Evolutionary conservation across 1,284 basidiomycete species (phyloP), one percentile per base, ranked within the genome.

Genomic region (Cutaneotrichosporon mucoides): DNA sequence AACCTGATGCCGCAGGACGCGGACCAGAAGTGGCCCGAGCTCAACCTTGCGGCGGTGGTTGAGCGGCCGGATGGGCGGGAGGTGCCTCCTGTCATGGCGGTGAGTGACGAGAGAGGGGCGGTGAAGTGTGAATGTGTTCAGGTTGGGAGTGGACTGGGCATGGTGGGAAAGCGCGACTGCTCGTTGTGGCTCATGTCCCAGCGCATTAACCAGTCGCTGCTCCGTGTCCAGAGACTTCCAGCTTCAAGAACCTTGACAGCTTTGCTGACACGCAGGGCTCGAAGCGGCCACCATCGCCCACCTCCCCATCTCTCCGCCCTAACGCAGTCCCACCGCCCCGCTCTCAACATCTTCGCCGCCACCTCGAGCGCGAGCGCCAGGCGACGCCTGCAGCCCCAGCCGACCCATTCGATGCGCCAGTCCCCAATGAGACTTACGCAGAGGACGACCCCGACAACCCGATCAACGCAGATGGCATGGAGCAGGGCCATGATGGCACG

Each of bases 41-140:
- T 70, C 46, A 70, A 67, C 15, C 55, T 75, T 40, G 62, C 54
- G 5, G 67, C 63, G 5, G 54, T 74, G 15, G 53, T 73, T 8
- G 73, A 73, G 63, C 44, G n/a, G n/a, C 60, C 68, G 24, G 61
- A 57, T 44, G 68, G 63, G 24, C 65, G 67, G 47, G 75, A 76
- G 61, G 67, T 76, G 10, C 75, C 75, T 0, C 75, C 75, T 15
- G 75, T 74, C 8, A 76, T 76, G 75, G 75, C 75, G 36, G 75
- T 75, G 59, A 67, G 73, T 75, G 7, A 24, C 24, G 24, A 24
- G 24, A 24, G 24, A 24, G 24, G 24, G 24, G 24, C 24, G 24
- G 24, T 24, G 24, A 24, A 24, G 24, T 24, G 24, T 24, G 24
- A 24, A 24, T 24, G 24, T 24, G 24, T 24, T 24, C 24, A 24